phyloP scores from a whole-genome alignment of 306 rosid species.

The Medicago lupulina region DNA sequence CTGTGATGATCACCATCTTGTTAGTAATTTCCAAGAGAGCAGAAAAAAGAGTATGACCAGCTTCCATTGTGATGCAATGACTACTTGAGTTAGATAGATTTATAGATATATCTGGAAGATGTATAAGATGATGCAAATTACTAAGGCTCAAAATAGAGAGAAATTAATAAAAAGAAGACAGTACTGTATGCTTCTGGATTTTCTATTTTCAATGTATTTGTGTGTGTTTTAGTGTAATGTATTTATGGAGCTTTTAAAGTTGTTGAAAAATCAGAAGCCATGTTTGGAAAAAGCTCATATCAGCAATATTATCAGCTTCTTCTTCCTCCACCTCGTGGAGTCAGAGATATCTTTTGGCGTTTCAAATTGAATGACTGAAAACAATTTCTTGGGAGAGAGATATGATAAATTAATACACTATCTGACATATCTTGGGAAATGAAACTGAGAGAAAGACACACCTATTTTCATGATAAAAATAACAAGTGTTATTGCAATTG shows the following conservation, averaged over 20 bases:
- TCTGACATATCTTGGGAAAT: constrained; percentile 78
- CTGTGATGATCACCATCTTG: neutral
- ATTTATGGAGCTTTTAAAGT: constrained; percentile 59
- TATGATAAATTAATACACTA: constrained; percentile 51
- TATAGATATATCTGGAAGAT: constrained; percentile 4
- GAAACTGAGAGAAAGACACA: constrained; percentile 53
- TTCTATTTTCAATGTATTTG: constrained; percentile 13
- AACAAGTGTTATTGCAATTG: neutral
- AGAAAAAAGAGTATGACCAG: constrained; percentile 30
- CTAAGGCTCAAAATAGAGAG: constrained; percentile 31
- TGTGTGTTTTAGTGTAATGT: constrained; percentile 49
- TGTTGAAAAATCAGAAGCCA: constrained; percentile 57
- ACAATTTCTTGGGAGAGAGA: constrained; percentile 25
- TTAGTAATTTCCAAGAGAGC: constrained; percentile 32
- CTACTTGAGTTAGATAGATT: constrained; percentile 27
- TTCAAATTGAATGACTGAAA: constrained; percentile 47
- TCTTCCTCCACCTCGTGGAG: neutral
- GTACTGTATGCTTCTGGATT: neutral
- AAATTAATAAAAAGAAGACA: neutral
- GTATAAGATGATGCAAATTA: constrained; percentile 49
- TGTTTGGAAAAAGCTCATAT: constrained; percentile 46
- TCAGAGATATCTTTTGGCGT: constrained; percentile 46
- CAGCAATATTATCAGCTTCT: constrained; percentile 50
- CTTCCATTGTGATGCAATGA: constrained; percentile 49
- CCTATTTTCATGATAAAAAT: constrained; percentile 7